phyloP scores from a whole-genome alignment of 805 yeast genomes.

The Saccharomycopsis oosterbeekiorum region DNA sequence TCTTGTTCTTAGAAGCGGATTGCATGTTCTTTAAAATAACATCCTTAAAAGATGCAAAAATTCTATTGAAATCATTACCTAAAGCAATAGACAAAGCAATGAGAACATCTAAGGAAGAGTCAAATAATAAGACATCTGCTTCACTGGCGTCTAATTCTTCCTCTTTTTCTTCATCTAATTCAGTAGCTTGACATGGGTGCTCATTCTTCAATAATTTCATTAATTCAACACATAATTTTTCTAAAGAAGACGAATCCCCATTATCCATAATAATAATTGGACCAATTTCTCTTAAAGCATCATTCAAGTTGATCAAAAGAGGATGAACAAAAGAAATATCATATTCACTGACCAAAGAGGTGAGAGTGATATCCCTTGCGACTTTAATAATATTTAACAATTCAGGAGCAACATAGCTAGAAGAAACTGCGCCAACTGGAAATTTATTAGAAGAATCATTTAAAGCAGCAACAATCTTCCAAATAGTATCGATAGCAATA shows the following conservation, averaged over 20 bases:
- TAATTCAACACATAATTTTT: slow-evolving; percentile 59
- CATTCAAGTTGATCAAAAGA: slow-evolving; percentile 64
- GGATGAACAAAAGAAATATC: slow-evolving; percentile 76
- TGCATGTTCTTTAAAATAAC: slow-evolving; percentile 46
- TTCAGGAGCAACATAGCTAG: slow-evolving; percentile 48
- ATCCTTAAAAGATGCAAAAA: slow-evolving; percentile 66
- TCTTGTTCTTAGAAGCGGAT: slow-evolving; percentile 59
- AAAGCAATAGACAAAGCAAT: slow-evolving; percentile 68
- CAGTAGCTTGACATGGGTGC: slow-evolving; percentile 75
- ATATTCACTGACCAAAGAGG: slow-evolving; percentile 63
- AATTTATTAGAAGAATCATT: slow-evolving; percentile 24
- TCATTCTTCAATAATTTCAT: slow-evolving; percentile 68
- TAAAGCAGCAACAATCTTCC: slow-evolving; percentile 74
- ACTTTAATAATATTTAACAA: slow-evolving; percentile 50
- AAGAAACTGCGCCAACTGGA: slow-evolving; percentile 56
- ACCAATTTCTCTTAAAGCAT: slow-evolving; percentile 61
- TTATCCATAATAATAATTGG: slow-evolving; percentile 57
- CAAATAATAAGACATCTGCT: slow-evolving; percentile 62
- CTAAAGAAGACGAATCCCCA: slow-evolving; percentile 49
- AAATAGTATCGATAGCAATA: slow-evolving; percentile 70
- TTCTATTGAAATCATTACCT: slow-evolving; percentile 64
- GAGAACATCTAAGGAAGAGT: slow-evolving; percentile 77
- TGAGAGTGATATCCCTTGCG: slow-evolving; percentile 58
- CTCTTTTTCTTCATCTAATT: slow-evolving; percentile 45
- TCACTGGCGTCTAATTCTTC: slow-evolving; percentile 49